Percentiles rank a stretch among this genome's conserved stretches.
Evolutionary conservation across 495 filamentous ascomycete species (phyloP).

Genomic region (Podospora comata): DNA sequence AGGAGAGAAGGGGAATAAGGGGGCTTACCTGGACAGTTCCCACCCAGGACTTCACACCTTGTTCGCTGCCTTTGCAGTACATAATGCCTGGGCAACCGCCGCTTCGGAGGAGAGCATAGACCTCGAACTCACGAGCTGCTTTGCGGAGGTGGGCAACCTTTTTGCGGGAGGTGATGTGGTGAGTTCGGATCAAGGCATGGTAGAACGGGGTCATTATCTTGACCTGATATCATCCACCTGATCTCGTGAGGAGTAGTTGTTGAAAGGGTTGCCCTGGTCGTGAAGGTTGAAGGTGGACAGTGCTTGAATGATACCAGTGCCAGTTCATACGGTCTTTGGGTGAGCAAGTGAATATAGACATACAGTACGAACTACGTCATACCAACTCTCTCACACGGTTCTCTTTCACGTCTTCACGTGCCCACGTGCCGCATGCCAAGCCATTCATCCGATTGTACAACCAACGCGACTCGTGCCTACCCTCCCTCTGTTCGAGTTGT

Average conservation of each 20-base stretch:
- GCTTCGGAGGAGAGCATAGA: slow-evolving; percentile 61
- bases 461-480: slow-evolving; percentile 9
- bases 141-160: slow-evolving; percentile 66
- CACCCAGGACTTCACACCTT: slow-evolving; percentile 36
- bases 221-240: background rate
- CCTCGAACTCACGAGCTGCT: slow-evolving; percentile 54
- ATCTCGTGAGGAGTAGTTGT: background rate
- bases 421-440: slow-evolving; percentile 1
- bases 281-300: background rate
- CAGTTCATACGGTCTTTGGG: background rate
- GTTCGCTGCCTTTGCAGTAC: slow-evolving; percentile 64
- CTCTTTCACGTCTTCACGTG: slow-evolving; percentile 3
- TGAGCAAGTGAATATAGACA: background rate
- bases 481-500: slow-evolving; percentile 2
- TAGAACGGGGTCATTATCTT: slow-evolving; percentile 29
- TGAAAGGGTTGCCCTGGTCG: background rate
- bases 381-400: background rate
- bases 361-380: background rate
- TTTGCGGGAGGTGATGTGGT: slow-evolving; percentile 79
- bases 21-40: slow-evolving; percentile 32
- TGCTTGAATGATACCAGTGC: background rate
- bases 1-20: background rate
- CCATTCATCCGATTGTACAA: background rate
- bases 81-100: slow-evolving; percentile 71
- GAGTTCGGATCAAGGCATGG: slow-evolving; percentile 68